phyloP scores from a whole-genome alignment of 2,329 filamentous ascomycete species.

The Leptographium flavum region DNA sequence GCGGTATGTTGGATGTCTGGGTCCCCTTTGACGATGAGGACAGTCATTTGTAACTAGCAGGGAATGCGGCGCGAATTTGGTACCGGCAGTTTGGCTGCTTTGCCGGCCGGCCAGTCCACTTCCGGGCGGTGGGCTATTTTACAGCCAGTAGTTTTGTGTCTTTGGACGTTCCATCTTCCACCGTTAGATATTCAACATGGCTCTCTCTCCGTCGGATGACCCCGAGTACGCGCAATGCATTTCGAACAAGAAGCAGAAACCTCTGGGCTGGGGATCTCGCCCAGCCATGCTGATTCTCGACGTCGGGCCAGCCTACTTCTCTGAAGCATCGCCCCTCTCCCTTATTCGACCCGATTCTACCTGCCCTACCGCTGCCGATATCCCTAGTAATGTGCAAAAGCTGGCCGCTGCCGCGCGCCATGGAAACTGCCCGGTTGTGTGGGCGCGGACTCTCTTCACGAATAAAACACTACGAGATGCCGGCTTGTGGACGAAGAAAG shows the following conservation, averaged over 20 bases:
- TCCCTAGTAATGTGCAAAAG: conserved; percentile 21
- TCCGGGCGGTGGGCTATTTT: not conserved
- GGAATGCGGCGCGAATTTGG: too few species aligned
- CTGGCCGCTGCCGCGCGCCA: conserved; percentile 25
- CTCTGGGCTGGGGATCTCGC: conserved; percentile 26
- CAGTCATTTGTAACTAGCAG: not conserved
- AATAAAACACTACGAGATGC: conserved; percentile 28
- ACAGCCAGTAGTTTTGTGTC: not conserved
- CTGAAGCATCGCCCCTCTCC: conserved; percentile 24
- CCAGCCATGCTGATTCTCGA: conserved; percentile 31
- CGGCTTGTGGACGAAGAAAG: conserved; percentile 22
- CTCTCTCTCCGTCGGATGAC: not conserved
- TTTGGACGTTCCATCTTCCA: too few species aligned
- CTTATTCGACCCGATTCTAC: conserved; percentile 22
- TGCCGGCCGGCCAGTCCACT: not conserved
- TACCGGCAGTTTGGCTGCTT: too few species aligned
- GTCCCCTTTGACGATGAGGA: not conserved
- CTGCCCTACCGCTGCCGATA: conserved; percentile 14
- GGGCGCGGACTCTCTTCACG: conserved; percentile 26
- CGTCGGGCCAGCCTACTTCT: conserved; percentile 31
- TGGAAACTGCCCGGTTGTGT: conserved; percentile 23
- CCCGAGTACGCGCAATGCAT: not conserved
- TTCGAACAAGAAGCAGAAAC: not conserved
- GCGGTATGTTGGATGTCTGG: conserved; percentile 5
- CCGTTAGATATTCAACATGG: too few species aligned